Percentiles rank a stretch among this genome's conserved stretches.
Evolutionary conservation across 768 basidiomycete genomes (phyloP).

Genomic region (Sporobolomyces phaffii): DNA sequence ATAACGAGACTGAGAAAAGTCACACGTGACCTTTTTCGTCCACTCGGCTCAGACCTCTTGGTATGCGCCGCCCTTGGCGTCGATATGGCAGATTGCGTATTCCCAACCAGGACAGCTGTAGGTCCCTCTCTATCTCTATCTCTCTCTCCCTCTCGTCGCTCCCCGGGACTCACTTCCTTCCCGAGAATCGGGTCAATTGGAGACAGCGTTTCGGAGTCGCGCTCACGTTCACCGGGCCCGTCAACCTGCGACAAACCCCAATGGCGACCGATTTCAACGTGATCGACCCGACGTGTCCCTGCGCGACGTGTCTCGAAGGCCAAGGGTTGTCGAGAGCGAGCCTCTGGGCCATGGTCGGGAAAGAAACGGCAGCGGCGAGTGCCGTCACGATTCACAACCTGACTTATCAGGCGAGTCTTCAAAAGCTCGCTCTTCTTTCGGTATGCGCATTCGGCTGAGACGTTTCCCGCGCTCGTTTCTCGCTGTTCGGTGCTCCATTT

Average conservation of each 20-base stretch:
- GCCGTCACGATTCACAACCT: constrained; percentile 44
- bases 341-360: constrained; percentile 66
- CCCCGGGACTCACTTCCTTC: no score
- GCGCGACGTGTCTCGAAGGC: constrained; percentile 66
- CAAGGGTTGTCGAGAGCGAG: constrained; percentile 62
- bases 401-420: constrained; percentile 15
- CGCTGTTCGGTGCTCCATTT: no score
- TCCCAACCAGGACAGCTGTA: constrained; percentile 76
- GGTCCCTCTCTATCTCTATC: not conserved
- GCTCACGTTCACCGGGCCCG: constrained; percentile 68
- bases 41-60: constrained; percentile 63
- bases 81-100: constrained; percentile 93
- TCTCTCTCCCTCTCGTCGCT: not conserved
- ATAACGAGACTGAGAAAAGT: not conserved
- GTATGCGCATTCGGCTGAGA: no score
- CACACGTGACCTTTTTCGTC: not conserved
- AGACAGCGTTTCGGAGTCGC: constrained; percentile 75
- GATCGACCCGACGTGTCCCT: constrained; percentile 73
- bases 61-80: constrained; percentile 87
- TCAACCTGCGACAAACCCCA: constrained; percentile 71
- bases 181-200: no score
- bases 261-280: constrained; percentile 63
- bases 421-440: not conserved
- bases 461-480: no score
- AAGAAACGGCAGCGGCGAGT: constrained; percentile 80